phyloP scores from a whole-genome alignment of 2,329 filamentous ascomycete genomes.

The Colletotrichum sp. region DNA sequence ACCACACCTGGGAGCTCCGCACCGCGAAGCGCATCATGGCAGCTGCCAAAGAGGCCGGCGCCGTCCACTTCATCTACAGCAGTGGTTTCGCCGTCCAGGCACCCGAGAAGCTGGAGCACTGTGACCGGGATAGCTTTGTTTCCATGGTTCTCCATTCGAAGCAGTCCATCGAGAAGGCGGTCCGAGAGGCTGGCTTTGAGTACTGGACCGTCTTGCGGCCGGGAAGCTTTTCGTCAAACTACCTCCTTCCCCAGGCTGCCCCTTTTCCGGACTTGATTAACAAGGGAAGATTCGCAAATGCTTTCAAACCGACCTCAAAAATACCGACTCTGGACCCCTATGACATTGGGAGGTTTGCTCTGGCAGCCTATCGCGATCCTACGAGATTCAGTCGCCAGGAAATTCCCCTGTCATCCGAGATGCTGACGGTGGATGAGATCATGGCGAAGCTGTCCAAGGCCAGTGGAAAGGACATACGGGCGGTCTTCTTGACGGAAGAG shows the following conservation, averaged over 20 bases:
- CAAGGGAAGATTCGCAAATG: slow-evolving; percentile 40
- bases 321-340: slow-evolving; percentile 50
- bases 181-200: slow-evolving; percentile 40
- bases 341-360: slow-evolving; percentile 52
- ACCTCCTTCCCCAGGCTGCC: slow-evolving; percentile 42
- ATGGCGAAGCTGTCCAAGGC: slow-evolving; percentile 38
- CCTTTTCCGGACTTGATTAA: slow-evolving; percentile 44
- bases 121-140: slow-evolving; percentile 30
- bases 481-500: slow-evolving; percentile 42
- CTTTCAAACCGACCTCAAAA: slow-evolving; percentile 35
- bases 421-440: slow-evolving; percentile 39
- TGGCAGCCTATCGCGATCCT: slow-evolving; percentile 47
- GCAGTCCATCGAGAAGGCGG: slow-evolving; percentile 42
- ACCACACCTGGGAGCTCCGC: slow-evolving; percentile 31
- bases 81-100: slow-evolving; percentile 34
- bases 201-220: slow-evolving; percentile 55
- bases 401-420: slow-evolving; percentile 46
- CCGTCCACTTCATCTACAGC: slow-evolving; percentile 41
- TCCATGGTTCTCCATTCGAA: slow-evolving; percentile 42
- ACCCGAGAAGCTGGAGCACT: slow-evolving; percentile 29
- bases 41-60: slow-evolving; percentile 41
- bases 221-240: slow-evolving; percentile 58
- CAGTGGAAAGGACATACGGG: slow-evolving; percentile 38
- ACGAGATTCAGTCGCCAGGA: slow-evolving; percentile 42
- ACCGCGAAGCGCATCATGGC: slow-evolving; percentile 36